These are phyloP conservation scores for Brettanomyces naardenensis DNA, from an alignment of 805 yeast species.

Conservation along the genomic window DNA sequence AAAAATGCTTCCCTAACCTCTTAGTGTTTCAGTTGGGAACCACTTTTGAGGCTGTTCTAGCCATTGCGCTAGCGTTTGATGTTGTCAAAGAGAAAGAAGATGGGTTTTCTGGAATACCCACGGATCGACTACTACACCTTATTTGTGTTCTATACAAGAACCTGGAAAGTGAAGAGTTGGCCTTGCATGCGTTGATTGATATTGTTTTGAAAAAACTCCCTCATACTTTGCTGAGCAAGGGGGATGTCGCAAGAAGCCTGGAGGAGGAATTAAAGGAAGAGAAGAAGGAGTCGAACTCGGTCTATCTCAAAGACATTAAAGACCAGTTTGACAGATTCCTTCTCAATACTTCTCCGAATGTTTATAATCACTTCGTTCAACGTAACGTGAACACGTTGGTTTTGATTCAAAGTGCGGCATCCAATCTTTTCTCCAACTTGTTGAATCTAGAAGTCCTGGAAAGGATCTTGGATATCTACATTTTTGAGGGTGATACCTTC, in stretches of 20 bases:
- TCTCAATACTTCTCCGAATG: conserved; percentile 32
- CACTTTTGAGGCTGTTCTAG: conserved; percentile 22
- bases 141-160: conserved; percentile 21
- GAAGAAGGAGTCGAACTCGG: neutral
- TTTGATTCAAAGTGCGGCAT: conserved; percentile 35
- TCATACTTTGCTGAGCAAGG: conserved; percentile 9
- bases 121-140: conserved; percentile 15
- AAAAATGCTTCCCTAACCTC: conserved; percentile 21
- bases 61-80: conserved; percentile 16
- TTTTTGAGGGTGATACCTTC: conserved; percentile 56
- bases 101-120: conserved; percentile 6
- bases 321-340: conserved; percentile 42
- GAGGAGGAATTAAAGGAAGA: conserved; percentile 9
- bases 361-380: conserved; percentile 43
- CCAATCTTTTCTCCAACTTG: conserved; percentile 37
- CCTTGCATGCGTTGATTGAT: conserved; percentile 20
- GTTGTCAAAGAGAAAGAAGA: conserved; percentile 9
- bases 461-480: conserved; percentile 47
- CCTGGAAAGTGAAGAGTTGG: conserved; percentile 14
- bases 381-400: conserved; percentile 33
- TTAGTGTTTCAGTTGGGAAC: conserved; percentile 22
- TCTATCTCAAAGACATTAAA: conserved; percentile 31
- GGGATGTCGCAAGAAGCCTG: conserved; percentile 6
- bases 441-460: conserved; percentile 38
- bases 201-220: conserved; percentile 23